Evolutionary conservation across 768 basidiomycete species (phyloP).

Genomic region (Rubroboletus pulcherrimus): DNA sequence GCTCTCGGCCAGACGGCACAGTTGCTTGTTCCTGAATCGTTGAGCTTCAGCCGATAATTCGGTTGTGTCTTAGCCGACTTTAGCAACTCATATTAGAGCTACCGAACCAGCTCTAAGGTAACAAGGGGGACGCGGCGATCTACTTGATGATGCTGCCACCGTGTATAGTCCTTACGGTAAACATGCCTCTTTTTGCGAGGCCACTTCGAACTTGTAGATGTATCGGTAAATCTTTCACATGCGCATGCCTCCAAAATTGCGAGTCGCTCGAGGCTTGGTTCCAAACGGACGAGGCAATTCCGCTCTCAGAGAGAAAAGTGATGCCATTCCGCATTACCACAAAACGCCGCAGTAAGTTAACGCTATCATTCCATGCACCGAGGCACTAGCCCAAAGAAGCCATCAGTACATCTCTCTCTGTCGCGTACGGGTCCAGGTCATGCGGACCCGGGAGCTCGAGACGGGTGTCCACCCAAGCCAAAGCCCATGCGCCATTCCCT

Average conservation of each 20-base stretch:
- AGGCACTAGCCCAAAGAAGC: slow-evolving; percentile 8
- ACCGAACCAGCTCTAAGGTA: no score
- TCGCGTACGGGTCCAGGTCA: slow-evolving; percentile 17
- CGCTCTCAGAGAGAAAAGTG: neutral
- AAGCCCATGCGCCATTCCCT: slow-evolving; percentile 76
- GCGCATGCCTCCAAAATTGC: neutral
- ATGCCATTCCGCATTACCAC: neutral
- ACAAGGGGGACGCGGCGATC: no score
- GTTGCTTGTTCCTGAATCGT: no score
- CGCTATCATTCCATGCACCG: neutral
- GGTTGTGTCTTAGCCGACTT: no score
- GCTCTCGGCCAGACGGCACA: no score
- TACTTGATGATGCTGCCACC: neutral
- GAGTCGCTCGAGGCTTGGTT: neutral
- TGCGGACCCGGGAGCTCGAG: slow-evolving; percentile 33
- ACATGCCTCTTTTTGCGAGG: neutral
- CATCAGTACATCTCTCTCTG: slow-evolving; percentile 21
- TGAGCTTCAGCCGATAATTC: no score
- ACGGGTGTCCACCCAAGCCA: slow-evolving; percentile 69
- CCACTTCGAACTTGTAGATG: neutral
- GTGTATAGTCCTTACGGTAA: neutral
- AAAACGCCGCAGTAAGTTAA: neutral
- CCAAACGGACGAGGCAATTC: neutral
- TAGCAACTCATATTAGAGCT: no score
- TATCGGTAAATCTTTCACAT: no score